Conservation (phyloP, 768 basidiomycete genomes). For the Galerina marginata region DNA sequence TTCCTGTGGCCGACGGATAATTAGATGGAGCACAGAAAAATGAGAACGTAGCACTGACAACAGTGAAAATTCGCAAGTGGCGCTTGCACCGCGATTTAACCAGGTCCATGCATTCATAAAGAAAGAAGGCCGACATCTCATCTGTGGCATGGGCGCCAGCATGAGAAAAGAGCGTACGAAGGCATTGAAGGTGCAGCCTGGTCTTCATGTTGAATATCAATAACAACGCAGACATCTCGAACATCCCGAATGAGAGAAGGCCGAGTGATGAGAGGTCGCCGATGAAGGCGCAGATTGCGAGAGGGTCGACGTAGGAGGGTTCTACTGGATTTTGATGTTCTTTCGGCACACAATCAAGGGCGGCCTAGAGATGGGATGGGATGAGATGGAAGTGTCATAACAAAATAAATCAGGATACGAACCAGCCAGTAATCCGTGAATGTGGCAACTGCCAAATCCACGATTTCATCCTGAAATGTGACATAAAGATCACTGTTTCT, state of each 20-base stretch:
- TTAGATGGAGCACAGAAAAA: neutral
- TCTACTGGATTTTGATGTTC: neutral
- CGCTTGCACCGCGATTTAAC: neutral
- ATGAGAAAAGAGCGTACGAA: constrained; percentile 8
- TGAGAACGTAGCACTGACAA: neutral
- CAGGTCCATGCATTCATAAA: neutral
- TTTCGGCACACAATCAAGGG: too few relatives aligned
- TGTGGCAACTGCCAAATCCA: neutral
- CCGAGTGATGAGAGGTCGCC: constrained; percentile 13
- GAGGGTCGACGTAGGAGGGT: constrained; percentile 1
- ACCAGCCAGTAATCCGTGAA: constrained; percentile 11
- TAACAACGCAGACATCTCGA: neutral
- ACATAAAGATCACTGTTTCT: neutral
- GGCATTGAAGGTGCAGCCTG: constrained; percentile 5
- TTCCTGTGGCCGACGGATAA: neutral
- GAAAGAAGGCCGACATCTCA: neutral
- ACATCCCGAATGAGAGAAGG: neutral
- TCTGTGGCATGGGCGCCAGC: constrained; percentile 1
- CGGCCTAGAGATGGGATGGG: too few relatives aligned
- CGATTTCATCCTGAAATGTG: neutral
- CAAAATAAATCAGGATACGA: neutral
- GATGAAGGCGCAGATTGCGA: constrained; percentile 13
- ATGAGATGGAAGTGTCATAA: neutral
- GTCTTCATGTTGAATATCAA: neutral
- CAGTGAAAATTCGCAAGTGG: neutral